Base-by-base conservation (phyloP, 2,329 filamentous ascomycete genomes). In the Dothideomycetidae sp. region DNA sequence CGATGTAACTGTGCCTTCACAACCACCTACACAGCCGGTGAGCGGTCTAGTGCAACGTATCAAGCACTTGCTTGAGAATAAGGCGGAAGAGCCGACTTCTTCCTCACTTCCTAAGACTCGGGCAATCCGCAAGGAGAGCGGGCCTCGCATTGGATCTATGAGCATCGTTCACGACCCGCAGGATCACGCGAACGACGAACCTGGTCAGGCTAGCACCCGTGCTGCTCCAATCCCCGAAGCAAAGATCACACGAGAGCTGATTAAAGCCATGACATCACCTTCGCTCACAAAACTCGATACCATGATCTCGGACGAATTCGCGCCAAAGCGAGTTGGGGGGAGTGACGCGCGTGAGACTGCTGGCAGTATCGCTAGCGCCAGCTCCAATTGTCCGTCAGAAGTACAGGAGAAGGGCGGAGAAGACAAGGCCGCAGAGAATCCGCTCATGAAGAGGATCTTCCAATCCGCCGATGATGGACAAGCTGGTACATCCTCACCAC, bases 1-100 rank as follows among this genome's bases (percentile, higher is more conserved):
- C 3, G 45, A 42, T 26, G 21, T 26, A 26, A n/a, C n/a, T 26
- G 7, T 26, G 18, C 21, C 21, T 26, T 26, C 21, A n/a, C 21
- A 26, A n/a, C 51, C 55, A 30, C 42, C 51, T 5, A 53, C 53
- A 3, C 48, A 53, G 1, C 51, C 58, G 7, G 53, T 53, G 3
- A 53, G 54, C 18, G 58, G 60, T 3, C 59, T 61, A 31, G 56
- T 62, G 9, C 54, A 58, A 39, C 56, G 53, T n/a, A 57, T 61
- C 43, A 60, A 56, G 40, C 58, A 54, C 4, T 57, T 63, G 41
- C 48, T 63, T 9, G 60, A 64, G 61, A 53, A 9, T 51, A 52
- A 33, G 53, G 52, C n/a, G 33, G 37, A 40, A 12, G 11, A 5
- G 10, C 29, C 28, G 14, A 15, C 21, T n/a, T 28, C 29, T n/a